Evolutionary conservation across 129 eudicot species (phyloP), one percentile per base, ranked within the genome.

Genomic region (Solidago caesia): DNA sequence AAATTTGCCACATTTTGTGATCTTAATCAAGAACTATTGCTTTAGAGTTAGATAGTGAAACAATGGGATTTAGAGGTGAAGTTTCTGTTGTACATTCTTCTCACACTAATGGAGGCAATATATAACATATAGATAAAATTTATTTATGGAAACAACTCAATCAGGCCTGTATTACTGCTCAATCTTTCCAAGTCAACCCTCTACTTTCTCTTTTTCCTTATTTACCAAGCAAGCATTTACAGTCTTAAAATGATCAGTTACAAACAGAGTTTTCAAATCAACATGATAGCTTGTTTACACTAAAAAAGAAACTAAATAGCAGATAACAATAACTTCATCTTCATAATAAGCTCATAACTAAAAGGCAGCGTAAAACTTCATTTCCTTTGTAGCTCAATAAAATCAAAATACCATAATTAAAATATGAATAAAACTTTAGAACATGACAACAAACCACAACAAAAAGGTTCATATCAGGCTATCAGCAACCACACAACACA

Each of bases 1-100:
- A n/a, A 45, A 87, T 81, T 81, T 87, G 98, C 96, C 98, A 92
- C 98, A 86, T 92, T 72, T 71, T 66, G 64, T 75, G 73, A 25
- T 73, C 44, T 13, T 26, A 41, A 39, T 71, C 49, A 42, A 51
- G 57, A 64, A 64, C 63, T 69, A 77, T 75, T 79, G 75, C 44
- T 85, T 72, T 67, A 9, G 75, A 60, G 51, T 33, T 33, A 33
- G 39, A 33, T 60, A 11, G 43, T 57, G 11, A 49, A 53, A n/a
- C 26, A 15, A 56, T 16, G 43, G 65, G 7, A 13, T 12, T 66
- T 66, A 26, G 7, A 2, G 49, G 6, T 56, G 61, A 55, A 55
- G 60, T 55, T 55, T 55, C 61, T 55, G 27, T 15, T 5, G 61
- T 15, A 56, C 21, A 56, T 5, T 56, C 11, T 15, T 56, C 21